Percentiles rank a stretch among this genome's conserved stretches.
phyloP scores from a whole-genome alignment of 2,329 filamentous ascomycete genomes.

The Neonectria sp. region DNA sequence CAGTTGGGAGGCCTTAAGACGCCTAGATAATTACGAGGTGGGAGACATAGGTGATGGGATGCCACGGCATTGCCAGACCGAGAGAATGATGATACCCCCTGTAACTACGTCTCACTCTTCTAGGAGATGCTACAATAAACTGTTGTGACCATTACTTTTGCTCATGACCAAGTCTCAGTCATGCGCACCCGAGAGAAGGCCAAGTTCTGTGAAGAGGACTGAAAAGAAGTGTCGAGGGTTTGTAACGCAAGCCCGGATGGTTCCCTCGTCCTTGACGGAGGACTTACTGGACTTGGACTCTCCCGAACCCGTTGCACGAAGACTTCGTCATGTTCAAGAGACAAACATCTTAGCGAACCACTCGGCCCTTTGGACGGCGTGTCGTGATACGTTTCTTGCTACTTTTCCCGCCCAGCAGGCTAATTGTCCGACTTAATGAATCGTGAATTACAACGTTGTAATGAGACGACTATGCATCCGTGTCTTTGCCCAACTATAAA shows the following conservation, averaged over 20 bases:
- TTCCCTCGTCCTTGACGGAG: conserved; percentile 1
- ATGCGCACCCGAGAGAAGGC: not conserved
- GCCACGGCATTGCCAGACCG: conserved; percentile 16
- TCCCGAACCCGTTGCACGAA: conserved; percentile 5
- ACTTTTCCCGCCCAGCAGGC: not conserved
- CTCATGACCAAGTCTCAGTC: not conserved
- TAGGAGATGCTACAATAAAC: conserved; percentile 22
- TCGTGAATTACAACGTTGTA: conserved; percentile 2
- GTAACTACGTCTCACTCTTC: conserved; percentile 24
- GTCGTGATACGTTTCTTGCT: conserved; percentile 9
- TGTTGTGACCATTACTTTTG: conserved; percentile 1
- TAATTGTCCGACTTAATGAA: conserved; percentile 10
- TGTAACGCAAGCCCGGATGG: not conserved
- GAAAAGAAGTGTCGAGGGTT: not conserved
- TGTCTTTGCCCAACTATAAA: conserved; percentile 14
- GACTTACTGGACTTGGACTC: conserved; percentile 5
- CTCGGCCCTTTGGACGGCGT: not conserved
- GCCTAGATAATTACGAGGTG: conserved; percentile 30
- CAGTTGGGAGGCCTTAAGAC: not conserved
- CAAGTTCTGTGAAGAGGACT: not conserved
- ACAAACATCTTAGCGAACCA: not conserved
- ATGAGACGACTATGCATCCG: not conserved
- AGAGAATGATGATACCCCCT: conserved; percentile 41
- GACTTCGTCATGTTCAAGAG: not conserved
- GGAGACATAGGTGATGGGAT: conserved; percentile 15